Evolutionary conservation across 305 asterid species (phyloP).

Genomic region (Fraxinus latifolia): DNA sequence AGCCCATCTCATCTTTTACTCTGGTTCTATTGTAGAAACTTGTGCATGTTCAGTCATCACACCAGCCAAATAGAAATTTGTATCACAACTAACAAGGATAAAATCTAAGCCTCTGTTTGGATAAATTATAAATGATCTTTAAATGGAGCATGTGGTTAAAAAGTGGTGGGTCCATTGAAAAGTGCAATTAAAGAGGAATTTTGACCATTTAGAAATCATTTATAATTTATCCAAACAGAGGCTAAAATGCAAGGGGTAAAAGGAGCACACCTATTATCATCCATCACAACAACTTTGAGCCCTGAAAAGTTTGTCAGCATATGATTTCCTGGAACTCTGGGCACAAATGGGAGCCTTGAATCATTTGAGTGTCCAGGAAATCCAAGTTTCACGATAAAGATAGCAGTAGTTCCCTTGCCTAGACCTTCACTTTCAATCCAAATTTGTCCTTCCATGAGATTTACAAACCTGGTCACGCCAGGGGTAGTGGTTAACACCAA

Average conservation of each 20-base stretch:
- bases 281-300: constrained; percentile 80
- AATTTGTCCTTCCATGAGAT: constrained; percentile 95
- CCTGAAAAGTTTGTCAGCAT: constrained; percentile 56
- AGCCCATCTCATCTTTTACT: background rate
- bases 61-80: constrained; percentile 9
- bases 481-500: constrained; percentile 1
- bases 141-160: background rate
- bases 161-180: background rate
- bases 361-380: constrained; percentile 59
- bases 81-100: background rate
- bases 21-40: background rate
- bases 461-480: constrained; percentile 63
- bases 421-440: constrained; percentile 95
- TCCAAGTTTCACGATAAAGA: constrained; percentile 80
- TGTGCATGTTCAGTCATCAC: constrained; percentile 1
- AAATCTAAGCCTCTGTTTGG: background rate
- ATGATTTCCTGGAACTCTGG: constrained; percentile 57
- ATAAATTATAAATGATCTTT: background rate
- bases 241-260: background rate
- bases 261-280: constrained; percentile 68
- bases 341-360: constrained; percentile 42
- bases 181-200: background rate
- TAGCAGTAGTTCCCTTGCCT: constrained; percentile 83
- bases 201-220: background rate
- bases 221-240: background rate